These are phyloP conservation scores for Emergomyces pasteurianus DNA, from an alignment of 2,329 filamentous ascomycete genomes.

Conservation along the genomic window DNA sequence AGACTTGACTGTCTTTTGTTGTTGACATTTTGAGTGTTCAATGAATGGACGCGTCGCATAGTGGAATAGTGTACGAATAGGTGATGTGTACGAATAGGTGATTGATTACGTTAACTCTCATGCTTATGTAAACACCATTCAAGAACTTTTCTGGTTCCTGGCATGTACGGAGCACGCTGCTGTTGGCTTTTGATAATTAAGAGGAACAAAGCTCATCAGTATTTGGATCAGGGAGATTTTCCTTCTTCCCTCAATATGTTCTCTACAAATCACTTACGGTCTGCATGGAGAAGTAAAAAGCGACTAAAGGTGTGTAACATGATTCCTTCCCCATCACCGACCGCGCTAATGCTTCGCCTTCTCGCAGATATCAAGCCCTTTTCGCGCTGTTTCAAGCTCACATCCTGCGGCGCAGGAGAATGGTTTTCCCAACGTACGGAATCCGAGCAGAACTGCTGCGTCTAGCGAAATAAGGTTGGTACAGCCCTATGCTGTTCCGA, in stretches of 20 bases:
- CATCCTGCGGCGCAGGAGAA: neutral
- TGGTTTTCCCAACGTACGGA: neutral
- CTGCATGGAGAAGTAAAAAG: constrained; percentile 13
- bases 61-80: too few species aligned
- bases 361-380: neutral
- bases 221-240: neutral
- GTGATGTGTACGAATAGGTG: too few species aligned
- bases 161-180: too few species aligned
- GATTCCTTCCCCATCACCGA: constrained; percentile 9
- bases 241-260: constrained; percentile 13
- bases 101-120: too few species aligned
- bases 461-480: neutral
- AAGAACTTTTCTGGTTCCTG: neutral
- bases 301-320: constrained; percentile 14
- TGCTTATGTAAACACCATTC: neutral
- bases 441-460: neutral
- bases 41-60: too few species aligned
- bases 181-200: neutral
- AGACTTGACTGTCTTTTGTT: too few species aligned
- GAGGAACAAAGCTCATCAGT: neutral
- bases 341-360: neutral
- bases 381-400: neutral
- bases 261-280: constrained; percentile 13
- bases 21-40: too few species aligned
- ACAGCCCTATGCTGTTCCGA: neutral